Base-by-base conservation (phyloP, 2,329 filamentous ascomycete genomes). In the Diaporthe citri region DNA sequence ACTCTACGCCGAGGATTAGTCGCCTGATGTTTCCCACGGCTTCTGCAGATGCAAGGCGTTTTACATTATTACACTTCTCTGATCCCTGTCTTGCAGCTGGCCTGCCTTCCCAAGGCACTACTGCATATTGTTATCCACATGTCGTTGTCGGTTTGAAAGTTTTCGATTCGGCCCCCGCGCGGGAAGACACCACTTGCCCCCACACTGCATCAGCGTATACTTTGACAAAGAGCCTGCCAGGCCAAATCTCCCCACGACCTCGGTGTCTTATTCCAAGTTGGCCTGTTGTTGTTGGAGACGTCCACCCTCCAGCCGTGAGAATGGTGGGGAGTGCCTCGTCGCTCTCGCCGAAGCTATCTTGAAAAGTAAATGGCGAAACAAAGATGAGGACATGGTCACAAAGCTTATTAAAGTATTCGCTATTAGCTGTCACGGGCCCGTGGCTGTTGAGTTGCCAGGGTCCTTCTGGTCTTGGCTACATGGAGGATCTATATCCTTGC, bases 391-490 rank as follows among this genome's bases (percentile, higher is more conserved):
- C 60, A 22, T 66, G 60, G 60, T 66, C 41, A 34, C 60, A 36
- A 67, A 67, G 64, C 64, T 67, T 67, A 67, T 67, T 67, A 67
- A 39, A 67, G 64, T 52, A 17, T 28, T 39, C 64, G 31, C 62
- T 52, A 28, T 36, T 25, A 46, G 43, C 62, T 39, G 64, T 48
- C 22, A 51, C 46, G 15, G 31, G 64, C 46, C 62, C 17, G 34
- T 52, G 31, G 22, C 46, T 20, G 13, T 39, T 4, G n/a, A 22
- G 28, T 28, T 28, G 31, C 46, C 46, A 34, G 46, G 64, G 46
- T 39, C 8, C 22, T 22, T 67, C 46, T 52, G 46, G 64, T 41
- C 64, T 67, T 48, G 31, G 46, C 46, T 17, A 67, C 64, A 4
- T 20, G 46, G 31, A 67, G 46, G 22, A 25, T 36, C 31, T 25